Evolutionary conservation across 2,329 filamentous ascomycete species (phyloP).

Genomic region (Dactylellina haptotyla): DNA sequence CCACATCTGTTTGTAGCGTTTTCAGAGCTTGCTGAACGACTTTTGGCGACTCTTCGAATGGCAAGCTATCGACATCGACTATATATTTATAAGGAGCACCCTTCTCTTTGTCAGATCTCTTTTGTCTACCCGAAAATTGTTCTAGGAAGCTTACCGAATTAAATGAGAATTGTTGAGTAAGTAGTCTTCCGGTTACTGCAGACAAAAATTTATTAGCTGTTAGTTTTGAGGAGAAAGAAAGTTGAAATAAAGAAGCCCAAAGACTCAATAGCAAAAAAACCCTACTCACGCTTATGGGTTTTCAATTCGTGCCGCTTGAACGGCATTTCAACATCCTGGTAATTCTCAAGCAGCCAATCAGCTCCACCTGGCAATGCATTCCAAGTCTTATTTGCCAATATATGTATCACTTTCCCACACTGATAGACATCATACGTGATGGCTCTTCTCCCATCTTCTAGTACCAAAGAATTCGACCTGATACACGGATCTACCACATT

Average conservation of each 20-base stretch:
- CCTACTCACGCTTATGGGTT: slow-evolving; percentile 58
- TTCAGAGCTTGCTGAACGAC: slow-evolving; percentile 66
- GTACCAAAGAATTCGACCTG: slow-evolving; percentile 58
- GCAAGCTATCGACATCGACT: slow-evolving; percentile 66
- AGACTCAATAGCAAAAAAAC: not conserved
- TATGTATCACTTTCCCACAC: slow-evolving; percentile 67
- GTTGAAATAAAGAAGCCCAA: not conserved
- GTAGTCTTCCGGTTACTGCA: slow-evolving; percentile 61
- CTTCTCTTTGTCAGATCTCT: slow-evolving; percentile 58
- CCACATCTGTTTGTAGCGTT: slow-evolving; percentile 59
- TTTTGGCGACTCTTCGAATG: slow-evolving; percentile 65
- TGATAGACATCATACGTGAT: slow-evolving; percentile 60
- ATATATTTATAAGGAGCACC: slow-evolving; percentile 75
- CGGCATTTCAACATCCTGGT: slow-evolving; percentile 57
- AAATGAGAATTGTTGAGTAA: slow-evolving; percentile 67
- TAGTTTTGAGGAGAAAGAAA: not conserved
- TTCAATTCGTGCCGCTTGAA: slow-evolving; percentile 61
- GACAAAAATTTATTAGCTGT: not conserved
- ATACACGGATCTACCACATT: slow-evolving; percentile 58
- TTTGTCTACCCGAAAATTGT: slow-evolving; percentile 53
- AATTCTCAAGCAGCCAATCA: slow-evolving; percentile 69
- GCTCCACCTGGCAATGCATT: slow-evolving; percentile 68
- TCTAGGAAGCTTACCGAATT: slow-evolving; percentile 65
- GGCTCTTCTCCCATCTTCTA: slow-evolving; percentile 59
- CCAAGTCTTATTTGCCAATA: slow-evolving; percentile 68